These are phyloP conservation scores for Lyophyllum atratum DNA, from an alignment of 768 basidiomycete genomes.

Conservation along the genomic window DNA sequence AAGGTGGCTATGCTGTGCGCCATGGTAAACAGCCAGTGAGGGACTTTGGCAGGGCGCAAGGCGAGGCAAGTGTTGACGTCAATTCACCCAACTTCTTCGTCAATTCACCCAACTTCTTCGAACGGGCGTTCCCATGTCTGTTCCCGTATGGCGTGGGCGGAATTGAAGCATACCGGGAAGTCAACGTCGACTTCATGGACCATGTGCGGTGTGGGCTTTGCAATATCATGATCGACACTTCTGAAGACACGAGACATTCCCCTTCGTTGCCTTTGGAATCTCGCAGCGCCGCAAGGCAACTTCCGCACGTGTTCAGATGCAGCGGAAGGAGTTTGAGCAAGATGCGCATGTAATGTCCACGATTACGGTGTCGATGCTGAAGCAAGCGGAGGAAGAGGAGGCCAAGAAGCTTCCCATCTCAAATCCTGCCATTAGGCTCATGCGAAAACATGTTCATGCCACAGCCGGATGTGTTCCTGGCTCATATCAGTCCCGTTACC, in stretches of 20 bases:
- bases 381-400: slow-evolving; percentile 36
- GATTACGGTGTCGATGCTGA: slow-evolving; percentile 28
- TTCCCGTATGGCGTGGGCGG: slow-evolving; percentile 13
- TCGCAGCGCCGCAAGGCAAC: slow-evolving; percentile 23
- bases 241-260: slow-evolving; percentile 27
- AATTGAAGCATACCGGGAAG: neutral
- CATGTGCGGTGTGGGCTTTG: slow-evolving; percentile 11
- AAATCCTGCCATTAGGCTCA: slow-evolving; percentile 25
- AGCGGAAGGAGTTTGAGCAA: slow-evolving; percentile 18
- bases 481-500: slow-evolving; percentile 29
- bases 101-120: too few relatives aligned
- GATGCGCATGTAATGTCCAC: slow-evolving; percentile 21
- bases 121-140: slow-evolving; percentile 10
- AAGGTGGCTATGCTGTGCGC: neutral
- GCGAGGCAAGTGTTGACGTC: neutral
- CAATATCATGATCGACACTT: slow-evolving; percentile 29
- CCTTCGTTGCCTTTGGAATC: slow-evolving; percentile 29
- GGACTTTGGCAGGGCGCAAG: neutral
- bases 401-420: slow-evolving; percentile 11
- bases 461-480: slow-evolving; percentile 26
- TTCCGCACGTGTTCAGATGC: slow-evolving; percentile 35
- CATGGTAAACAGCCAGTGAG: neutral
- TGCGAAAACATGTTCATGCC: slow-evolving; percentile 28
- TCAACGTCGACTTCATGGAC: slow-evolving; percentile 18
- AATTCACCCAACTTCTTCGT: slow-evolving; percentile 4